Conservation (phyloP, 306 rosid species). For the Cicer arietinum region DNA sequence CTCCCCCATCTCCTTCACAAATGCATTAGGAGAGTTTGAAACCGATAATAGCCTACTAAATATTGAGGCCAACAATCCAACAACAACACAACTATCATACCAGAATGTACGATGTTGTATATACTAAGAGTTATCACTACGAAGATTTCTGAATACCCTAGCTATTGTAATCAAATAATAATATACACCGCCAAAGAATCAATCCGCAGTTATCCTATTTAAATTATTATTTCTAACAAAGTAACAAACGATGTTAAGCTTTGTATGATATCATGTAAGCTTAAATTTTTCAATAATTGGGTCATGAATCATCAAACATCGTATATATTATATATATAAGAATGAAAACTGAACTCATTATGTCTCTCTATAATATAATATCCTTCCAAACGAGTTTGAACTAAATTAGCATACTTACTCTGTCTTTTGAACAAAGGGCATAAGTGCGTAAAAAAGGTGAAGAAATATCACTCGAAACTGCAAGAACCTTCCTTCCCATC, state of each 20-base stretch:
- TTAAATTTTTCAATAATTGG: constrained; percentile 9
- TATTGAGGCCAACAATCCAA: too few relatives aligned
- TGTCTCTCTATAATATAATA: neutral
- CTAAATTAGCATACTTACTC: constrained; percentile 61
- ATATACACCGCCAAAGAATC: neutral
- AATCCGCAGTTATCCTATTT: neutral
- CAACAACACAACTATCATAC: too few relatives aligned
- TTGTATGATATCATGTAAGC: neutral
- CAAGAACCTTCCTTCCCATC: constrained; percentile 83
- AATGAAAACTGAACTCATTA: constrained; percentile 1
- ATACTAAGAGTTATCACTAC: neutral
- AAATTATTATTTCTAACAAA: neutral
- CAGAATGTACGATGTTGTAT: neutral
- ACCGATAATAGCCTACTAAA: too few relatives aligned
- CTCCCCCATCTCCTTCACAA: too few relatives aligned
- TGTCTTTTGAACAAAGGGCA: constrained; percentile 87
- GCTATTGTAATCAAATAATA: neutral
- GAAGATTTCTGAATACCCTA: neutral
- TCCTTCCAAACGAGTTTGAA: constrained; percentile 12
- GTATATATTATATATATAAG: constrained; percentile 20
- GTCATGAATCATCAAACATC: neutral
- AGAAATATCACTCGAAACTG: constrained; percentile 56
- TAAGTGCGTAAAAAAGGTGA: constrained; percentile 75
- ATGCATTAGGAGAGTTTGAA: too few relatives aligned
- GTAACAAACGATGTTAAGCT: constrained; percentile 1